phyloP scores from a whole-genome alignment of 768 basidiomycete genomes.

The Plicaturopsis crispa region DNA sequence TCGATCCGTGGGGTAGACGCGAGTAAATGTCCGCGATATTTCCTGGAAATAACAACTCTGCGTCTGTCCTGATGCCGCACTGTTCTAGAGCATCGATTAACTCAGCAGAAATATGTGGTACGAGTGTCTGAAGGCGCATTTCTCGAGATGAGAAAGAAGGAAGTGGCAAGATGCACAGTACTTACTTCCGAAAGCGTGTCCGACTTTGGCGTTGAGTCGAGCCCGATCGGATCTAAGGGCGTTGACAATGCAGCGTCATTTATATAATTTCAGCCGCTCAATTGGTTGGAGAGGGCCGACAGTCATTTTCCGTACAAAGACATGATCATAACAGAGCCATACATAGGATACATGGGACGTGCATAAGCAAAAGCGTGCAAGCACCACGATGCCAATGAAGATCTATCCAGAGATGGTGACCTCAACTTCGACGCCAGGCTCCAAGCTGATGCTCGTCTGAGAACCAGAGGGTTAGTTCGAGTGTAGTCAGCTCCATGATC shows the following conservation, averaged over 20 bases:
- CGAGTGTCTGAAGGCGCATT: slow-evolving; percentile 34
- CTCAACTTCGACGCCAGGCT: slow-evolving; percentile 98
- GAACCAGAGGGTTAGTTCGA: slow-evolving; percentile 4
- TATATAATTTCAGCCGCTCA: too few relatives aligned
- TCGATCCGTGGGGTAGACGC: slow-evolving; percentile 38
- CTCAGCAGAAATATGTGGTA: slow-evolving; percentile 32
- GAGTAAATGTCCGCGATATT: slow-evolving; percentile 42
- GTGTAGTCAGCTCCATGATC: neutral
- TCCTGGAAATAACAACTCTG: slow-evolving; percentile 47
- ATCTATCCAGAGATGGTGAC: slow-evolving; percentile 84
- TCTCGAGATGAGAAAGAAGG: slow-evolving; percentile 5
- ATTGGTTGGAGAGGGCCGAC: too few relatives aligned
- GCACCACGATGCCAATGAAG: neutral
- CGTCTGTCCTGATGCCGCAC: slow-evolving; percentile 46
- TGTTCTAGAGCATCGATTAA: slow-evolving; percentile 38
- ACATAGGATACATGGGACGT: too few relatives aligned
- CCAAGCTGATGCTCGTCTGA: slow-evolving; percentile 96
- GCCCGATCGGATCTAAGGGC: too few relatives aligned
- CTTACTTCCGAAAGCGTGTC: too few relatives aligned
- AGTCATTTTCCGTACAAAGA: too few relatives aligned
- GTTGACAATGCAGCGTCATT: too few relatives aligned
- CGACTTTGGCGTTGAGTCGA: too few relatives aligned
- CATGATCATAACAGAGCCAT: too few relatives aligned
- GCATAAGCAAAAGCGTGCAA: too few relatives aligned
- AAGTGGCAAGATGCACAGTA: too few relatives aligned